Evolutionary conservation across 805 yeast genomes (phyloP).

Genomic region (Lachancea waltii): DNA sequence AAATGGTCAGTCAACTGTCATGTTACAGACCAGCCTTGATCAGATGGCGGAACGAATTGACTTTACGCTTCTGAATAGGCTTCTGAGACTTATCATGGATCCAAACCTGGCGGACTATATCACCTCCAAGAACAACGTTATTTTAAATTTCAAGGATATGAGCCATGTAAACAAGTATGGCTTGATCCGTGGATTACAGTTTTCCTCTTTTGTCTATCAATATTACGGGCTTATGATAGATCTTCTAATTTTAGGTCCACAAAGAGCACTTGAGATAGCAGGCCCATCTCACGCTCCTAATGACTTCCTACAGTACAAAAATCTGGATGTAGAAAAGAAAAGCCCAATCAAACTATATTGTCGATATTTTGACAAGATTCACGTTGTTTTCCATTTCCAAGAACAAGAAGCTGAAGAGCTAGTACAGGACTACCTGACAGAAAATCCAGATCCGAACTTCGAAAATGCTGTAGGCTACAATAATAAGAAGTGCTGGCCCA

Average conservation of each 20-base stretch:
- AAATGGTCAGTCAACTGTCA: conserved; percentile 71
- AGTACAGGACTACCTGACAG: conserved; percentile 67
- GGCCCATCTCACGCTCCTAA: conserved; percentile 69
- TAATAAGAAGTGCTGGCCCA: conserved; percentile 91
- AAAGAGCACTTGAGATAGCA: conserved; percentile 81
- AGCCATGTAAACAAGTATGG: conserved; percentile 87
- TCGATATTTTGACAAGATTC: conserved; percentile 77
- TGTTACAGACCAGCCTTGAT: conserved; percentile 69
- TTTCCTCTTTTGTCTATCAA: conserved; percentile 83
- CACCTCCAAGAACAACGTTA: conserved; percentile 82
- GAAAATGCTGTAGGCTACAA: conserved; percentile 81
- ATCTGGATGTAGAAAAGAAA: conserved; percentile 47
- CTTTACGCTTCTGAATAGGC: conserved; percentile 74
- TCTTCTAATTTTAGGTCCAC: conserved; percentile 73
- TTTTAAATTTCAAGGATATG: conserved; percentile 87
- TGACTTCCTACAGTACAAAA: conserved; percentile 67
- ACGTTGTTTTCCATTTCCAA: conserved; percentile 69
- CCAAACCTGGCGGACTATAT: conserved; percentile 92
- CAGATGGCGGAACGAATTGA: conserved; percentile 82
- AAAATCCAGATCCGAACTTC: conserved; percentile 89
- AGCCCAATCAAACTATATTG: conserved; percentile 79
- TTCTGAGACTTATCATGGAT: conserved; percentile 75
- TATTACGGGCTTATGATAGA: conserved; percentile 85
- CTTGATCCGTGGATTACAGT: conserved; percentile 79
- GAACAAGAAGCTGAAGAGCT: conserved; percentile 70